Conservation (phyloP, 1,284 basidiomycete species). For the Albatrellus sp. region DNA sequence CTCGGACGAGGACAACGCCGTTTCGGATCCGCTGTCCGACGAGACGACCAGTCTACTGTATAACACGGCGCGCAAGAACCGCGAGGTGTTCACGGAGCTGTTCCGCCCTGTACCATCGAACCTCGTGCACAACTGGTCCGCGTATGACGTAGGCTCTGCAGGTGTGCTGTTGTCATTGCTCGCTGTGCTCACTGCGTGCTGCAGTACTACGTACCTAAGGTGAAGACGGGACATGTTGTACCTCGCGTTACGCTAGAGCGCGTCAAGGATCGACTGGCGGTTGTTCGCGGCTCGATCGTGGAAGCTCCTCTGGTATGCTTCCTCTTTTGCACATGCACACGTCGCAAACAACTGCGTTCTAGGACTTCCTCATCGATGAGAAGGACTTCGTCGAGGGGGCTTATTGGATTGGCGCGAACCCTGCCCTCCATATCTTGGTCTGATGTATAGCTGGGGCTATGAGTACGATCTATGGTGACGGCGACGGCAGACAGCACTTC, state of each 20-base stretch:
- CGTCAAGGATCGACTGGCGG: slow-evolving; percentile 62
- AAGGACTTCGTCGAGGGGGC: slow-evolving; percentile 57
- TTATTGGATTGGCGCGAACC: slow-evolving; percentile 66
- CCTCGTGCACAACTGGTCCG: slow-evolving; percentile 62
- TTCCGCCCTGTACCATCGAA: slow-evolving; percentile 79
- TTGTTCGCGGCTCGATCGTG: slow-evolving; percentile 64
- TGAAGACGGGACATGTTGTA: slow-evolving; percentile 74
- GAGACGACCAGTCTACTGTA: slow-evolving; percentile 53
- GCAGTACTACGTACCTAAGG: slow-evolving; percentile 60
- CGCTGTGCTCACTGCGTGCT: slow-evolving; percentile 1
- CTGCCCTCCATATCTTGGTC: slow-evolving; percentile 67
- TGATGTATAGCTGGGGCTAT: slow-evolving; percentile 17
- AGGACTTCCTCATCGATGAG: slow-evolving; percentile 78
- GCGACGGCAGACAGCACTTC: not conserved
- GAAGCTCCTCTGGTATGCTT: slow-evolving; percentile 57
- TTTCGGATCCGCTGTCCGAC: slow-evolving; percentile 72
- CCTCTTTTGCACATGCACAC: not conserved
- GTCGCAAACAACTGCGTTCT: not conserved
- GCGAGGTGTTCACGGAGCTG: slow-evolving; percentile 72
- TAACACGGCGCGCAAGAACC: slow-evolving; percentile 65
- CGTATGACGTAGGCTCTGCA: slow-evolving; percentile 51
- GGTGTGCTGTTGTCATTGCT: not conserved
- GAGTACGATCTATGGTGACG: not conserved
- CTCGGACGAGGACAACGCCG: slow-evolving; percentile 45
- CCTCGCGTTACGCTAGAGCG: slow-evolving; percentile 49